Evolutionary conservation across 2,329 filamentous ascomycete genomes (phyloP).

Genomic region (Colletotrichum gloeosporioides): DNA sequence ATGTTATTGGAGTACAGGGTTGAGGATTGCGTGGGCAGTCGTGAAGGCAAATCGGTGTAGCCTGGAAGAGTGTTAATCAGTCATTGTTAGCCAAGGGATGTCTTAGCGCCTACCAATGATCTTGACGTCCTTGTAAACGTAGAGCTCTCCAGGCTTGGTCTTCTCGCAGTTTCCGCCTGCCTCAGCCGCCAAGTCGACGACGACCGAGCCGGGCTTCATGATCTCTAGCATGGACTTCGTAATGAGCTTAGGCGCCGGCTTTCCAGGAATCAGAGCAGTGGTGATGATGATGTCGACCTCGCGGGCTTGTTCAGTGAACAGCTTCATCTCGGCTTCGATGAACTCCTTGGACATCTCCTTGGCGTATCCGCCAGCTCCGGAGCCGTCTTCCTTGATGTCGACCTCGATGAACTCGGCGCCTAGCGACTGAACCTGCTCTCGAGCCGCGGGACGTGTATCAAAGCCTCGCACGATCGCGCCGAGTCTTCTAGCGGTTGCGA

Average conservation of each 20-base stretch:
- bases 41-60: slow-evolving; percentile 87
- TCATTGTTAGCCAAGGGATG: background rate
- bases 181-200: slow-evolving; percentile 88
- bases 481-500: slow-evolving; percentile 83
- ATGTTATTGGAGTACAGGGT: slow-evolving; percentile 95
- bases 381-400: slow-evolving; percentile 82
- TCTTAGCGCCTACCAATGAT: slow-evolving; percentile 69
- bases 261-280: slow-evolving; percentile 88
- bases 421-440: slow-evolving; percentile 88
- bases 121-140: slow-evolving; percentile 78
- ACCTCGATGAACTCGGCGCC: slow-evolving; percentile 92
- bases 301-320: slow-evolving; percentile 85
- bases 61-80: slow-evolving; percentile 46
- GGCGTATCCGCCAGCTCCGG: slow-evolving; percentile 84
- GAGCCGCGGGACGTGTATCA: slow-evolving; percentile 85
- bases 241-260: slow-evolving; percentile 82
- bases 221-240: slow-evolving; percentile 79
- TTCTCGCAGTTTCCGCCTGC: slow-evolving; percentile 88
- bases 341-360: slow-evolving; percentile 97
- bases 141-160: slow-evolving; percentile 75
- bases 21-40: slow-evolving; percentile 86
- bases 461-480: slow-evolving; percentile 91
- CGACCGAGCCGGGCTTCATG: slow-evolving; percentile 89
- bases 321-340: slow-evolving; percentile 89
- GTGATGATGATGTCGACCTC: slow-evolving; percentile 95